A percentile compares a stretch with the other conserved stretches of the same genome.
Conservation (phyloP, 305 asterid species). For the Fraxinus paxiana region DNA sequence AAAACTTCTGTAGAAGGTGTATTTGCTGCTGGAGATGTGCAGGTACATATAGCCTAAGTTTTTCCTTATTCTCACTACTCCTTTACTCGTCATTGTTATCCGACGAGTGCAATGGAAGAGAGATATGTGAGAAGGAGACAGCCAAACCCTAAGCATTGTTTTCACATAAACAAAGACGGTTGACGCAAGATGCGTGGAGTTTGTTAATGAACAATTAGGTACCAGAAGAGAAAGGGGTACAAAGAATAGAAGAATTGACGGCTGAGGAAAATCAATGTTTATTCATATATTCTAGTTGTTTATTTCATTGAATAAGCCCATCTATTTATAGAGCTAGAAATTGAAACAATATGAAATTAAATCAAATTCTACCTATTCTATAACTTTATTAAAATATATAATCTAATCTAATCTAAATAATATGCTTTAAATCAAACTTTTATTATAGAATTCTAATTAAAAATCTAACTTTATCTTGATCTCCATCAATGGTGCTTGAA, state of each 20-base stretch:
- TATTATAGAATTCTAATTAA: background rate
- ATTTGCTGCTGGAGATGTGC: constrained; percentile 99
- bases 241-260: background rate
- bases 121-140: background rate
- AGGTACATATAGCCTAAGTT: constrained; percentile 48
- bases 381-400: background rate
- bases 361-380: background rate
- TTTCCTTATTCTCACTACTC: constrained; percentile 8
- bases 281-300: background rate
- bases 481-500: background rate
- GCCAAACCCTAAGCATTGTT: background rate
- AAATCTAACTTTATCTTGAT: background rate
- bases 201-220: background rate
- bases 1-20: constrained; percentile 93
- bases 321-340: background rate
- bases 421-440: background rate
- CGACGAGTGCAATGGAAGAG: background rate
- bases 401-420: background rate
- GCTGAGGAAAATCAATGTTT: background rate
- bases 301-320: background rate
- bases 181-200: background rate
- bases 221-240: background rate
- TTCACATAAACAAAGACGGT: background rate
- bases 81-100: background rate
- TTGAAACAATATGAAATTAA: background rate